A percentile compares a stretch with the other conserved stretches of the same genome.
phyloP scores from a whole-genome alignment of 495 filamentous ascomycete genomes.

The Geopyxis carbonaria region DNA sequence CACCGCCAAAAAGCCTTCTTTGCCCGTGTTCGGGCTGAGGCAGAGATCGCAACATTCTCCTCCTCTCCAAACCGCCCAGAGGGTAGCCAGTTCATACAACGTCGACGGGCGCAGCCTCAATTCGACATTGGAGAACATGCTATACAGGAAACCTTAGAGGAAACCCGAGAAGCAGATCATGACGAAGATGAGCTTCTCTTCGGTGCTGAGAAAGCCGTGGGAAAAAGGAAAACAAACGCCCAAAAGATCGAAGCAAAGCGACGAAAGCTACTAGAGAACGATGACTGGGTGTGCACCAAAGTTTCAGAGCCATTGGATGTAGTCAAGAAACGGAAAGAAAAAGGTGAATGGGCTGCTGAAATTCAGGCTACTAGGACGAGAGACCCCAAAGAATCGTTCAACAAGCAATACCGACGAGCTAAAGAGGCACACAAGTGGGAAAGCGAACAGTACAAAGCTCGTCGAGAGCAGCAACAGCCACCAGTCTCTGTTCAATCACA shows the following conservation, averaged over 20 bases:
- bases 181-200: slow-evolving; percentile 1
- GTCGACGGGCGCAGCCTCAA: not conserved
- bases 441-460: not conserved
- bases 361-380: not conserved
- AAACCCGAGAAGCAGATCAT: not conserved
- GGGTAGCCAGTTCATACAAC: not conserved
- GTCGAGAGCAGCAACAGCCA: not conserved
- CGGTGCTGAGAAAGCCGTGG: not conserved
- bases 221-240: not conserved
- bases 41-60: not conserved
- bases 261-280: not conserved
- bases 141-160: not conserved
- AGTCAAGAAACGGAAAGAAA: not conserved
- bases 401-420: not conserved
- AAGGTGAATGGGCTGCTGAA: not conserved
- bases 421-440: not conserved
- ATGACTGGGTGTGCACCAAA: slow-evolving; percentile 3
- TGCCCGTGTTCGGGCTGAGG: slow-evolving; percentile 5
- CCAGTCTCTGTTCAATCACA: no score
- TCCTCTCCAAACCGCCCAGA: not conserved
- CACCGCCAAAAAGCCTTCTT: slow-evolving; percentile 7
- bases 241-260: not conserved
- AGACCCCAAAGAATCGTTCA: not conserved
- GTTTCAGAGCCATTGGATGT: not conserved
- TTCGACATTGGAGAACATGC: slow-evolving; percentile 6